phyloP scores from a whole-genome alignment of 768 basidiomycete genomes.

The Russula griseocarnosa region DNA sequence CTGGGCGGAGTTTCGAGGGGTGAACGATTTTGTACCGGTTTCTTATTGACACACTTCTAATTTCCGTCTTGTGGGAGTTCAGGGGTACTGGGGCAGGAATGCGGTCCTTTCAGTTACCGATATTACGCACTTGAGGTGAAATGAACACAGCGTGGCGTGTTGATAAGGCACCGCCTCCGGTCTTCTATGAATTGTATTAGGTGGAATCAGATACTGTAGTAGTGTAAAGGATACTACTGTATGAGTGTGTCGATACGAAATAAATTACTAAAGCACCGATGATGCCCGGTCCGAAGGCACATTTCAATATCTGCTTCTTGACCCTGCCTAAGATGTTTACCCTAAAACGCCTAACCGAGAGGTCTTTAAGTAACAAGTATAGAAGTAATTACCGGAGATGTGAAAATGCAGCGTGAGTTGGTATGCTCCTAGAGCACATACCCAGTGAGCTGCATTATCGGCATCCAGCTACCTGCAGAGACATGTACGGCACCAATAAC shows the following conservation, averaged over 20 bases:
- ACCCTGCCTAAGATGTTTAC: not conserved
- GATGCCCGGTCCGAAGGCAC: not conserved
- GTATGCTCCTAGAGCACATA: slow-evolving; percentile 7
- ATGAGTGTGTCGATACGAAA: not conserved
- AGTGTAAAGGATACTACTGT: not conserved
- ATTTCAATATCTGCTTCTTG: not conserved
- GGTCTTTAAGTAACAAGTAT: not conserved
- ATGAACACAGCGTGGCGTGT: not conserved
- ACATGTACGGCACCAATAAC: slow-evolving; percentile 18
- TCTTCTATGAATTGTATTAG: not conserved
- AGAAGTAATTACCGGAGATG: not conserved
- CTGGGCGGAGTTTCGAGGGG: not conserved
- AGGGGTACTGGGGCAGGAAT: too few species aligned
- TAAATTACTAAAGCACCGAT: not conserved
- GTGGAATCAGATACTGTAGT: not conserved
- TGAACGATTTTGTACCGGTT: not conserved
- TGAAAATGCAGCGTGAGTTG: not conserved
- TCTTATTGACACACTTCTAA: not conserved
- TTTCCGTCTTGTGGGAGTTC: not conserved
- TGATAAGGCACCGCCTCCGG: too few species aligned
- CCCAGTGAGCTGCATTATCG: slow-evolving; percentile 14
- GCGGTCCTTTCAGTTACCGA: not conserved
- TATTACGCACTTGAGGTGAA: not conserved
- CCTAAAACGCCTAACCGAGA: not conserved
- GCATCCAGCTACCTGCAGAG: slow-evolving; percentile 19